Percentiles rank a stretch among this genome's conserved stretches.
phyloP scores from a whole-genome alignment of 2,329 filamentous ascomycete genomes.

The Ophiocordyceps camponoti-leonardi region DNA sequence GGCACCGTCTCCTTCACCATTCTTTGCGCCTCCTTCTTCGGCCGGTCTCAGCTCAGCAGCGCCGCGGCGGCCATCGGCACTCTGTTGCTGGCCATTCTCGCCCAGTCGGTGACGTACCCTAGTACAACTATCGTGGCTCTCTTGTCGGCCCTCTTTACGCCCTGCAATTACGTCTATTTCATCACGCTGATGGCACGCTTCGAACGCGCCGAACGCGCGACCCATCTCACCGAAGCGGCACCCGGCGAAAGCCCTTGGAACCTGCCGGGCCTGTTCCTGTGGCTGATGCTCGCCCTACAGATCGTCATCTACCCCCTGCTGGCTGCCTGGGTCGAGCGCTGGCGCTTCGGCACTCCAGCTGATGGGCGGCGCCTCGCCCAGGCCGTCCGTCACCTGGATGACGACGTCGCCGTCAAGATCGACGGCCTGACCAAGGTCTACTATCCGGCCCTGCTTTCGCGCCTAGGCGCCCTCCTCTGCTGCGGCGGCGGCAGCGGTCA shows the following conservation, averaged over 20 bases:
- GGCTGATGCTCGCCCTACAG: conserved; percentile 62
- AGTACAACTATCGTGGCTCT: conserved; percentile 47
- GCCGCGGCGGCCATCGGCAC: conserved; percentile 59
- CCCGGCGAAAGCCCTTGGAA: conserved; percentile 46
- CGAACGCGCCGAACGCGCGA: conserved; percentile 41
- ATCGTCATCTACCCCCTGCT: conserved; percentile 62
- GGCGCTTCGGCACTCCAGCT: conserved; percentile 58
- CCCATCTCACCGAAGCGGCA: conserved; percentile 43
- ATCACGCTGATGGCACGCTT: conserved; percentile 60
- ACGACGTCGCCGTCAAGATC: conserved; percentile 46
- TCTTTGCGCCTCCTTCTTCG: conserved; percentile 69
- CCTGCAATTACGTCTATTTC: conserved; percentile 79
- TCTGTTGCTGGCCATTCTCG: conserved; percentile 63
- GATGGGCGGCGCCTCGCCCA: conserved; percentile 38
- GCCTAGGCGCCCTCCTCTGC: conserved; percentile 25
- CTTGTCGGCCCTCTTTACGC: conserved; percentile 63
- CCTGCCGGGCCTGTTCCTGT: conserved; percentile 58
- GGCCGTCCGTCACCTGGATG: conserved; percentile 12
- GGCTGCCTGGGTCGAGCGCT: conserved; percentile 56
- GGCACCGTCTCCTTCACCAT: conserved; percentile 67
- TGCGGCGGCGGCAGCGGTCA: conserved; percentile 8
- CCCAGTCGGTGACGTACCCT: conserved; percentile 53
- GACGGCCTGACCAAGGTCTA: conserved; percentile 66
- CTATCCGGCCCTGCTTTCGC: conserved; percentile 42
- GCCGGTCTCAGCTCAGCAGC: conserved; percentile 72